Evolutionary conservation across 2,329 filamentous ascomycete genomes (phyloP), one percentile per base, ranked within the genome.

Genomic region (Colletotrichum sp.): DNA sequence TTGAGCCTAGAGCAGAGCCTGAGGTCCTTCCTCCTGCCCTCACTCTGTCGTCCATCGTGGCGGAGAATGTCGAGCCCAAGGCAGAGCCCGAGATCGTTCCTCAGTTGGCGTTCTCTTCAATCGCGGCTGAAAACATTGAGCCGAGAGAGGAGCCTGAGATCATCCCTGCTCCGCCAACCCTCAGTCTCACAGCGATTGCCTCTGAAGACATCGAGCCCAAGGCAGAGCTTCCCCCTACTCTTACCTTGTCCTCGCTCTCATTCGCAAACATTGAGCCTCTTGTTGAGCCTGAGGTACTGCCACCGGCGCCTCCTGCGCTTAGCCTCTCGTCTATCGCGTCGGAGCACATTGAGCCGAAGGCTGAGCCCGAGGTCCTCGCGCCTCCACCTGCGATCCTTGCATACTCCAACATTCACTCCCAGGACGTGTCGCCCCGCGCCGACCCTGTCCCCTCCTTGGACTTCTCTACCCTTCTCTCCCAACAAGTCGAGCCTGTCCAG

Each of bases 181-280:
- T 84, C 62, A 83, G 78, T 75, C 79, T 81, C 71, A 83, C 79
- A n/a, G 76, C 80, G 24, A 82, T 84, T 62, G 59, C 77, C 16
- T 78, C 79, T 8, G 78, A 82, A 71, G 63, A 72, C 15, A 80
- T 83, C 24, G 83, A 85, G 70, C 83, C 82, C 7, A 75, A 75
- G 54, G 81, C 81, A 68, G 80, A 82, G 64, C 79, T 78, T 18
- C 79, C 76, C 38, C 80, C 81, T 3, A 69, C 74, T 7, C 70
- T 83, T 55, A 78, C 70, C 55, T 64, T 84, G 70, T 81, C 83
- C 9, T 76, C 78, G 6, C 77, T 85, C 33, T 63, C 79, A 12
- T 78, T 78, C 2, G 79, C 89, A 76, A 76, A 82, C 63, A 81
- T 90, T 24, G 83, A 86, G 76, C 87, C 87, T 4, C 77, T 78